A percentile compares a stretch with the other conserved stretches of the same genome.
Conservation (phyloP, 2,329 filamentous ascomycete genomes). For the Ceratocystis smalleyi region DNA sequence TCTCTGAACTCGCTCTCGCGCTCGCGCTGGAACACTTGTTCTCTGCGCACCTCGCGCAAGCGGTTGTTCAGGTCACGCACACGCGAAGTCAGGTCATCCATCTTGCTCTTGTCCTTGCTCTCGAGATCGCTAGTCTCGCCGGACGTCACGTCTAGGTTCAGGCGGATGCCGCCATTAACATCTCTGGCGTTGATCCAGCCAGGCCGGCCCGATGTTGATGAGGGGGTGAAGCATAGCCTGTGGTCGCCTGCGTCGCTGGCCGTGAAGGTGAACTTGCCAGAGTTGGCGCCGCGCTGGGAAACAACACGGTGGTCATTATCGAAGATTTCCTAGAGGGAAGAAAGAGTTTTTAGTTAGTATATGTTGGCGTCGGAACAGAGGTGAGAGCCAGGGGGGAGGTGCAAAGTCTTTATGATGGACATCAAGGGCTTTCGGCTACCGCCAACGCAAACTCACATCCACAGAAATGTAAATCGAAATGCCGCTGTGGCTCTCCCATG, state of each 20-base stretch:
- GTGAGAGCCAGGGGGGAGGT: no score
- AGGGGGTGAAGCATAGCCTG: constrained; percentile 83
- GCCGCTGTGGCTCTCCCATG: constrained; percentile 58
- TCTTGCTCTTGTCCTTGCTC: constrained; percentile 82
- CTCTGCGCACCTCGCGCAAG: constrained; percentile 73
- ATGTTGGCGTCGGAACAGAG: not conserved
- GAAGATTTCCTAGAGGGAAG: constrained; percentile 62
- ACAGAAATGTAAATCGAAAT: constrained; percentile 82
- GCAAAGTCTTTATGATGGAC: no score
- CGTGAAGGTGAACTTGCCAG: constrained; percentile 87
- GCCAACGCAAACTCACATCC: constrained; percentile 39
- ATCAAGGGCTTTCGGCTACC: not conserved
- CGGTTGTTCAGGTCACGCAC: constrained; percentile 79
- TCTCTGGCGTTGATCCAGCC: constrained; percentile 55
- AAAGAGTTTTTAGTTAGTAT: constrained; percentile 1
- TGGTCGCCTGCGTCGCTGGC: constrained; percentile 91
- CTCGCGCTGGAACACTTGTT: constrained; percentile 95
- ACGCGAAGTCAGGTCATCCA: constrained; percentile 74
- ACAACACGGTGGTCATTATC: constrained; percentile 96
- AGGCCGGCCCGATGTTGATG: constrained; percentile 50
- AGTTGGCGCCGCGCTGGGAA: constrained; percentile 58
- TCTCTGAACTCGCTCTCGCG: constrained; percentile 96
- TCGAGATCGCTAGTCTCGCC: constrained; percentile 90
- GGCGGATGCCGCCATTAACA: constrained; percentile 60
- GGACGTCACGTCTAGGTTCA: constrained; percentile 81